These are phyloP conservation scores for Monosporascus sp. DNA, from an alignment of 2,329 filamentous ascomycete genomes.

Conservation along the genomic window DNA sequence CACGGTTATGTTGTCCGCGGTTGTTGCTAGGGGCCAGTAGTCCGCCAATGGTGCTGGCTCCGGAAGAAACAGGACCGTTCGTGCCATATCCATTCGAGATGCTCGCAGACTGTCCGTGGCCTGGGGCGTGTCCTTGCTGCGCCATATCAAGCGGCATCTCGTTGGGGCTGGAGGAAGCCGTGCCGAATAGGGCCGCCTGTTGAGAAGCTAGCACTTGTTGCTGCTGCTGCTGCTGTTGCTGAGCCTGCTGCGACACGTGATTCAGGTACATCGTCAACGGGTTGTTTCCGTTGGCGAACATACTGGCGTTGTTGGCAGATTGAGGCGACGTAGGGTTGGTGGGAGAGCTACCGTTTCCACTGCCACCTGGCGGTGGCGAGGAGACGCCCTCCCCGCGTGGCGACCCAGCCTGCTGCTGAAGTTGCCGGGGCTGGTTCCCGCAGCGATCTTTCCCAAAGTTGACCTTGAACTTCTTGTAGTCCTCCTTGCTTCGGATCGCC, in stretches of 20 bases:
- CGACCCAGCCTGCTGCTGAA: conserved; percentile 62
- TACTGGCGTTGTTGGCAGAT: conserved; percentile 50
- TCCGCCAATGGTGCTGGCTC: conserved; percentile 67
- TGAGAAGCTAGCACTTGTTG: conserved; percentile 67
- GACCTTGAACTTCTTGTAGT: conserved; percentile 98
- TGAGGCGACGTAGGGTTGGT: conserved; percentile 52
- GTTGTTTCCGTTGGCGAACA: conserved; percentile 81
- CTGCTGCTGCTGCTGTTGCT: conserved; percentile 71
- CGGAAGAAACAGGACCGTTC: conserved; percentile 42
- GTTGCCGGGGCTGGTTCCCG: conserved; percentile 89
- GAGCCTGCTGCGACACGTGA: conserved; percentile 69
- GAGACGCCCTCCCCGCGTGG: conserved; percentile 58
- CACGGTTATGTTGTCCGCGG: conserved; percentile 65
- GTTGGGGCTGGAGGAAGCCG: conserved; percentile 55
- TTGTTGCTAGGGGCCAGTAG: conserved; percentile 67
- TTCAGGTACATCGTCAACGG: conserved; percentile 90
- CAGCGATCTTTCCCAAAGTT: conserved; percentile 99
- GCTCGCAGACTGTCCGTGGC: conserved; percentile 61
- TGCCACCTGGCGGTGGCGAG: conserved; percentile 55
- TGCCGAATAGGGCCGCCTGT: conserved; percentile 76
- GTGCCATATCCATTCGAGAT: conserved; percentile 59
- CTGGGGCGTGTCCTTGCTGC: conserved; percentile 54
- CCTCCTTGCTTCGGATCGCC: conserved; percentile 86
- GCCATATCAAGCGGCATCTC: conserved; percentile 55
- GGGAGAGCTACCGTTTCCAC: conserved; percentile 53